A percentile compares a stretch with the other conserved stretches of the same genome.
These are phyloP conservation scores for Mycena galopus DNA, from an alignment of 768 basidiomycete species.

Conservation along the genomic window DNA sequence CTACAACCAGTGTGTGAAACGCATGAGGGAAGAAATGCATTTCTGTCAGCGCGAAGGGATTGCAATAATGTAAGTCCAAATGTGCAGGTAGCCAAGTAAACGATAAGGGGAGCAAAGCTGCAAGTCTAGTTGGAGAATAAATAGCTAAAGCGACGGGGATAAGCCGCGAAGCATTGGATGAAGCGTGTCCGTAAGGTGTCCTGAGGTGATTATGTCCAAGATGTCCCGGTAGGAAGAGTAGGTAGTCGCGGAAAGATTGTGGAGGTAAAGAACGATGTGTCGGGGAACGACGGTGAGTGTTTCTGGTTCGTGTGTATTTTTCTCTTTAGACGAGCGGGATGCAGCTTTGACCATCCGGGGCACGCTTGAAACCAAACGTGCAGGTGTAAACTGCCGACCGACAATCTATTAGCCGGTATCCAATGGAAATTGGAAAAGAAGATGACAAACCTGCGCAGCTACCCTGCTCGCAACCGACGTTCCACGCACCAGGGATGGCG, in stretches of 20 bases:
- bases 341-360: constrained; percentile 49
- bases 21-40: too few species aligned
- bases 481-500: constrained; percentile 72
- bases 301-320: constrained; percentile 19
- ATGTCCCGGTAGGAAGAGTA: background rate
- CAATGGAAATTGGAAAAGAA: background rate
- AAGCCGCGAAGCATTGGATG: background rate
- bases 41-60: too few species aligned
- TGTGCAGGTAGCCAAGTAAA: background rate
- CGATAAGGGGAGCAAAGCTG: background rate
- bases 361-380: constrained; percentile 59
- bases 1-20: background rate
- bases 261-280: constrained; percentile 32
- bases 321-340: constrained; percentile 34
- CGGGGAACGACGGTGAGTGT: constrained; percentile 32
- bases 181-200: constrained; percentile 15
- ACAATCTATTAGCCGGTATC: constrained; percentile 6
- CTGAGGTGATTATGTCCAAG: background rate
- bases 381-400: constrained; percentile 62
- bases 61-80: too few species aligned
- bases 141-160: background rate
- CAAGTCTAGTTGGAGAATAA: constrained; percentile 4
- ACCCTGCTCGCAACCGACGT: constrained; percentile 75
- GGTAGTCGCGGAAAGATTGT: constrained; percentile 22
- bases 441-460: constrained; percentile 63